Percentiles rank a stretch among this genome's conserved stretches.
Conservation (phyloP, 2,329 filamentous ascomycete species). For the Passalora sequoiae region DNA sequence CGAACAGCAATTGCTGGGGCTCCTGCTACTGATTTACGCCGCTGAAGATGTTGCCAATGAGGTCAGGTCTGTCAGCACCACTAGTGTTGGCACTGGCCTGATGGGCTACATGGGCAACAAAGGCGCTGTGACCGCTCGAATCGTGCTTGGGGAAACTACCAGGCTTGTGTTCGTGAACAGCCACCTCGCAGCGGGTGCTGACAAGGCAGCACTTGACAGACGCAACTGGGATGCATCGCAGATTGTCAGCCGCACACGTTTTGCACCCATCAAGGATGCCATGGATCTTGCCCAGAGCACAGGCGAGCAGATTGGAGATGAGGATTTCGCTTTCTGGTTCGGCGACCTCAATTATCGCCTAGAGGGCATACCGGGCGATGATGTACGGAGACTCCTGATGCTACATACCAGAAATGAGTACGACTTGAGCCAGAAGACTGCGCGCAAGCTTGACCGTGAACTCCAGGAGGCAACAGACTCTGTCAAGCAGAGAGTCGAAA, state of each 20-base stretch:
- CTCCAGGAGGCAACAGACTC: slow-evolving; percentile 26
- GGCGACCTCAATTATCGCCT: slow-evolving; percentile 94
- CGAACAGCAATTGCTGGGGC: slow-evolving; percentile 78
- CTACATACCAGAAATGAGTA: slow-evolving; percentile 79
- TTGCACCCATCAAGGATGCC: slow-evolving; percentile 64
- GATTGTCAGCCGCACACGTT: slow-evolving; percentile 69
- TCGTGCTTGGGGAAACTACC: slow-evolving; percentile 86
- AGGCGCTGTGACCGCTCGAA: slow-evolving; percentile 73
- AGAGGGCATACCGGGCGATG: slow-evolving; percentile 79
- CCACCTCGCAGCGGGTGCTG: slow-evolving; percentile 82
- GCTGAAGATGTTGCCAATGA: slow-evolving; percentile 68
- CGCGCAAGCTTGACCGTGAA: slow-evolving; percentile 35
- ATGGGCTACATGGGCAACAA: slow-evolving; percentile 96
- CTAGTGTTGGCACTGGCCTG: slow-evolving; percentile 79
- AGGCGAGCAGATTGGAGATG: slow-evolving; percentile 73
- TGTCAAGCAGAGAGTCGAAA: slow-evolving; percentile 16
- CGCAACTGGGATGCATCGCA: slow-evolving; percentile 86
- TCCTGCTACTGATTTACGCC: slow-evolving; percentile 80
- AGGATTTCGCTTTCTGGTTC: slow-evolving; percentile 94
- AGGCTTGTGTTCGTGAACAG: slow-evolving; percentile 84
- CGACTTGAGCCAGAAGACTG: slow-evolving; percentile 44
- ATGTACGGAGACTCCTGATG: slow-evolving; percentile 77
- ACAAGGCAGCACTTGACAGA: slow-evolving; percentile 70
- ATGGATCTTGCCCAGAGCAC: slow-evolving; percentile 55
- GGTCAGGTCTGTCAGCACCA: slow-evolving; percentile 75